Conservation (phyloP, 1,139 yeast genomes). For the Kodamaea suecica region DNA sequence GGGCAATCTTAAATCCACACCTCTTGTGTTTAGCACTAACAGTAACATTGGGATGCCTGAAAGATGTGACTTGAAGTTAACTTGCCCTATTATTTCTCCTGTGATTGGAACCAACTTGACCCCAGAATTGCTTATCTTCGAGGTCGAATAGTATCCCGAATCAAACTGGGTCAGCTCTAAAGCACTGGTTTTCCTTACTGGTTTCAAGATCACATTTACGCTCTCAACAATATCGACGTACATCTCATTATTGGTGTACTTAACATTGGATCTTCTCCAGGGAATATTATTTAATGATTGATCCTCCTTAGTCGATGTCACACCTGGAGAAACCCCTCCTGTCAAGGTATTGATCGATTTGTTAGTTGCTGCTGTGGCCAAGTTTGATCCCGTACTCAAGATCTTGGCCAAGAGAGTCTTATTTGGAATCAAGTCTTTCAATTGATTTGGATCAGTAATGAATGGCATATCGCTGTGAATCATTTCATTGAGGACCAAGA, state of each 20-base stretch:
- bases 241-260: conserved; percentile 73
- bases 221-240: conserved; percentile 73
- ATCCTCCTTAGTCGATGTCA: conserved; percentile 1
- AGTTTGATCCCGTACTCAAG: conserved; percentile 32
- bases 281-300: conserved; percentile 39
- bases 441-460: conserved; percentile 66
- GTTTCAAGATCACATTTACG: conserved; percentile 44
- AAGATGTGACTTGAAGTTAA: conserved; percentile 63
- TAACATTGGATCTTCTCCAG: conserved; percentile 70
- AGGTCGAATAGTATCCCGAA: conserved; percentile 20
- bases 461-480: conserved; percentile 75
- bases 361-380: conserved; percentile 24
- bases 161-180: conserved; percentile 10
- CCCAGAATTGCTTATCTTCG: conserved; percentile 12
- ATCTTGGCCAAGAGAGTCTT: conserved; percentile 39
- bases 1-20: conserved; percentile 46
- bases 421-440: conserved; percentile 70
- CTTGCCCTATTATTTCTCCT: conserved; percentile 63
- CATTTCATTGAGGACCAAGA: conserved; percentile 60
- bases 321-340: background rate
- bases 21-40: conserved; percentile 45
- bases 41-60: conserved; percentile 75
- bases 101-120: conserved; percentile 40
- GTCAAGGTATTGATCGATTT: conserved; percentile 7
- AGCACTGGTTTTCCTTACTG: conserved; percentile 11